Evolutionary conservation across 1,284 basidiomycete species (phyloP).

Genomic region (Ustilago shanxiensis): DNA sequence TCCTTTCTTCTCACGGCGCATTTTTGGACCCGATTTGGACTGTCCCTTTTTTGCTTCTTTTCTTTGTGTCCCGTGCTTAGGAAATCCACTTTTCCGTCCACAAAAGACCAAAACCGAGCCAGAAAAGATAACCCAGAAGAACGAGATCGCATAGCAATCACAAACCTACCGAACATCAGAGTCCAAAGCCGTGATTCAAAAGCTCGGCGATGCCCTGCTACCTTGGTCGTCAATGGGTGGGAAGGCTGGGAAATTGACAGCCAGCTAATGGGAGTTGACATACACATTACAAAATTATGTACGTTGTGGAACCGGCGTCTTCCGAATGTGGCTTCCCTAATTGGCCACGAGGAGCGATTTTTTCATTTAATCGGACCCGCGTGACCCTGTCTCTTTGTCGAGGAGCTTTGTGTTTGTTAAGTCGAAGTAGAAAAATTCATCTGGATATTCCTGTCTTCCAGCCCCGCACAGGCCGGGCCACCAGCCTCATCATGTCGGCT

Average conservation of each 20-base stretch:
- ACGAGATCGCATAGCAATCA: too few relatives aligned
- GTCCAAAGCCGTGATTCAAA: too few relatives aligned
- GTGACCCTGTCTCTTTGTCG: background rate
- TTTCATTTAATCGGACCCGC: conserved; percentile 24
- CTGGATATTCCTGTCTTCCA: background rate
- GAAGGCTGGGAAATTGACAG: background rate
- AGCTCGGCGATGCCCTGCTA: too few relatives aligned
- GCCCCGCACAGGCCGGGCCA: conserved; percentile 11
- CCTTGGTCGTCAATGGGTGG: too few relatives aligned
- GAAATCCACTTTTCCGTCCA: background rate
- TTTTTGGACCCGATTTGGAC: background rate
- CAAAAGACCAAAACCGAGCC: too few relatives aligned
- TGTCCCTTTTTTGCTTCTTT: background rate
- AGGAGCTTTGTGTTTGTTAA: background rate
- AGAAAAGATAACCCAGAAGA: too few relatives aligned
- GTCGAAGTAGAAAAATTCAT: too few relatives aligned
- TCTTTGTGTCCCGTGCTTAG: conserved; percentile 12
- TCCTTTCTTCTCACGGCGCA: background rate
- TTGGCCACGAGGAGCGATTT: conserved; percentile 21
- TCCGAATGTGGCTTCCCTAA: conserved; percentile 22
- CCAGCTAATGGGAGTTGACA: background rate
- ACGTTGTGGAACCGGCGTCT: conserved; percentile 17
- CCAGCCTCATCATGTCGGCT: background rate
- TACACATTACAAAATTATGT: too few relatives aligned
- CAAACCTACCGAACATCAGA: too few relatives aligned